Evolutionary conservation across 108 stramenopile genomes (phyloP).

Genomic region (Thalassiosira profunda): DNA sequence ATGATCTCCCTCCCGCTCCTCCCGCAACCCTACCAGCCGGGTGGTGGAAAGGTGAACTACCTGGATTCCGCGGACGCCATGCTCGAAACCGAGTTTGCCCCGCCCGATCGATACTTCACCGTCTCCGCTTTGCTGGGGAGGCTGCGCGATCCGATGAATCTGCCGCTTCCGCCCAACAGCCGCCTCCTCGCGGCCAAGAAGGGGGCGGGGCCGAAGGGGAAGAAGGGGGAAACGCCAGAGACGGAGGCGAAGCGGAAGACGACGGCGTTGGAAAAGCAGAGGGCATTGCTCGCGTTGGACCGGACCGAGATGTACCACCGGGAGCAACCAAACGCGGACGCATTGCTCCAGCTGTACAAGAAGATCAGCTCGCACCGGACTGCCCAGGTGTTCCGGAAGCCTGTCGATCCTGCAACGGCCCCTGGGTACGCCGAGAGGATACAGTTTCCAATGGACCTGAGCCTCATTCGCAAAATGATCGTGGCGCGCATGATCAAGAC

Average conservation of each 20-base stretch:
- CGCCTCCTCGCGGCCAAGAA: conserved; percentile 12
- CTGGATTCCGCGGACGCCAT: conserved; percentile 49
- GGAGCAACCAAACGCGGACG: conserved; percentile 48
- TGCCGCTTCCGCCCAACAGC: conserved; percentile 67
- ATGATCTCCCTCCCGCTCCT: conserved; percentile 38
- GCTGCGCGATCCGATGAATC: conserved; percentile 75
- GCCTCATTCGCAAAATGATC: conserved; percentile 80
- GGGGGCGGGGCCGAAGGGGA: background rate
- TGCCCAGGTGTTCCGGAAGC: conserved; percentile 80
- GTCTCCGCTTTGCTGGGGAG: conserved; percentile 78
- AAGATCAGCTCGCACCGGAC: conserved; percentile 76
- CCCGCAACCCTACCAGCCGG: conserved; percentile 37
- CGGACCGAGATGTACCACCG: conserved; percentile 49
- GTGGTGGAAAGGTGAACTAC: conserved; percentile 32
- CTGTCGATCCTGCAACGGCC: conserved; percentile 77
- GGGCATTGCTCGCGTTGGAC: conserved; percentile 26
- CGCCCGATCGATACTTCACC: conserved; percentile 76
- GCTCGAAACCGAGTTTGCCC: conserved; percentile 65
- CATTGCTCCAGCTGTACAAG: conserved; percentile 70
- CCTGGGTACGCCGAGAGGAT: conserved; percentile 87
- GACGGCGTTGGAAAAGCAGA: conserved; percentile 34
- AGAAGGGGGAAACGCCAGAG: conserved; percentile 28
- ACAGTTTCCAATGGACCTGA: conserved; percentile 78
- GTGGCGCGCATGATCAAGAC: conserved; percentile 52
- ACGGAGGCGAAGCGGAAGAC: conserved; percentile 12